These are phyloP conservation scores for Phytophthora cactorum DNA, from an alignment of 352 stramenopile genomes.

Conservation along the genomic window DNA sequence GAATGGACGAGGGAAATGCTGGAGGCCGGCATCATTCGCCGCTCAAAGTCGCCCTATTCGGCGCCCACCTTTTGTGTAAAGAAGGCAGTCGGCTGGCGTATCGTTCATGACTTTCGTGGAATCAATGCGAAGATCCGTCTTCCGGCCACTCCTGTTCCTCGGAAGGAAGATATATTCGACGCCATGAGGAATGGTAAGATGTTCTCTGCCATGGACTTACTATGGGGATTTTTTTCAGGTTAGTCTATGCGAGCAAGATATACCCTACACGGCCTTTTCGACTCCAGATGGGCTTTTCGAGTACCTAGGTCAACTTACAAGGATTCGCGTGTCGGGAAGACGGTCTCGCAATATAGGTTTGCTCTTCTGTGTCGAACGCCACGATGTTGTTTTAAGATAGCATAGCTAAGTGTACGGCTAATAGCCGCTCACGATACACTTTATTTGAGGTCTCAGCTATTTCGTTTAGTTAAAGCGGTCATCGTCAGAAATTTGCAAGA, in stretches of 20 bases:
- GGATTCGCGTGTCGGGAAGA: too few species aligned
- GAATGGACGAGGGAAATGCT: constrained; percentile 3
- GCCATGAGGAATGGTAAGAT: neutral
- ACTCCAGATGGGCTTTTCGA: constrained; percentile 1
- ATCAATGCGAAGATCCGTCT: constrained; percentile 2
- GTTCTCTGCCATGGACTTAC: neutral
- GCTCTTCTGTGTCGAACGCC: too few species aligned
- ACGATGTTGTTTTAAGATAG: too few species aligned
- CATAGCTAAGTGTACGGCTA: too few species aligned
- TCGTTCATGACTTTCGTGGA: constrained; percentile 7
- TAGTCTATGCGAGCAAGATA: neutral
- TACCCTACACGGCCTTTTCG: neutral
- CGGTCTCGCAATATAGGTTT: too few species aligned
- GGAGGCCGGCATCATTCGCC: neutral
- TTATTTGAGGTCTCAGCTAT: too few species aligned
- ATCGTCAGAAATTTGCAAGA: too few species aligned
- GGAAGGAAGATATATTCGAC: constrained; percentile 12
- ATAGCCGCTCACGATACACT: too few species aligned
- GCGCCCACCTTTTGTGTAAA: constrained; percentile 4
- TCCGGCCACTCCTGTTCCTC: neutral
- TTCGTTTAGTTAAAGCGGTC: too few species aligned
- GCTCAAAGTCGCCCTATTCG: neutral
- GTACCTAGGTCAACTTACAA: too few species aligned
- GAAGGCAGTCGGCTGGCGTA: constrained; percentile 5
- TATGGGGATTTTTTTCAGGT: constrained; percentile 6